phyloP scores from a whole-genome alignment of 2,329 filamentous ascomycete species.

The Sporothrix variecibatus region DNA sequence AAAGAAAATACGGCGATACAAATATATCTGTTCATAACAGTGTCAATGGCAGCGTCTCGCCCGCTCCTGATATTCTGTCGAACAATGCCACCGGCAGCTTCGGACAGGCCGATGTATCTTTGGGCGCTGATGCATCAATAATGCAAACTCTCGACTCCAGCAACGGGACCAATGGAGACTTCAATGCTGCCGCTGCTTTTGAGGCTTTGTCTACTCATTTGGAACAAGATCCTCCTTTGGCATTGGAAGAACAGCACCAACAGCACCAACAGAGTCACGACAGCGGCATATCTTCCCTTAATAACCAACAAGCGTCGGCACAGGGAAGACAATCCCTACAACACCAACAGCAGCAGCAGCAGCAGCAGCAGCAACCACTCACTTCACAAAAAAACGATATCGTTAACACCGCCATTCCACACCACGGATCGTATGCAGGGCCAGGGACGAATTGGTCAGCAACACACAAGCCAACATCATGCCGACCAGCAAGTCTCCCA shows the following conservation, averaged over 20 bases:
- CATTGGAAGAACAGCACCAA: conserved; percentile 29
- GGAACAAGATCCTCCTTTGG: conserved; percentile 28
- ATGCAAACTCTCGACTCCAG: conserved; percentile 25
- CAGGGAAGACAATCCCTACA: conserved; percentile 22
- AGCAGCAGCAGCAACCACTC: conserved; percentile 23
- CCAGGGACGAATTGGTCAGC: not conserved
- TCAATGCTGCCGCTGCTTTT: conserved; percentile 25
- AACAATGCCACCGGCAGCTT: not conserved
- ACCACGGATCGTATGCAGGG: conserved; percentile 28
- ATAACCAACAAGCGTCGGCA: conserved; percentile 17
- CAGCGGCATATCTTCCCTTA: conserved; percentile 27
- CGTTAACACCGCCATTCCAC: conserved; percentile 26
- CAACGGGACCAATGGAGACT: conserved; percentile 10
- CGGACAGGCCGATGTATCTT: not conserved
- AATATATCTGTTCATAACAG: conserved; percentile 32
- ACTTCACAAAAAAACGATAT: conserved; percentile 29
- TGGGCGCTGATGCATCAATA: conserved; percentile 23
- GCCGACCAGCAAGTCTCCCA: conserved; percentile 25
- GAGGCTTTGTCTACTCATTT: conserved; percentile 29
- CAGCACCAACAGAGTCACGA: conserved; percentile 30
- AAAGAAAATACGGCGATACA: conserved; percentile 41
- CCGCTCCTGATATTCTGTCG: conserved; percentile 19
- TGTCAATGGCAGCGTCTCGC: conserved; percentile 25
- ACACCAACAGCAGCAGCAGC: not conserved
- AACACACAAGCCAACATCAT: not conserved